Conservation (phyloP, 805 yeast species). For the Candida easanensis region DNA sequence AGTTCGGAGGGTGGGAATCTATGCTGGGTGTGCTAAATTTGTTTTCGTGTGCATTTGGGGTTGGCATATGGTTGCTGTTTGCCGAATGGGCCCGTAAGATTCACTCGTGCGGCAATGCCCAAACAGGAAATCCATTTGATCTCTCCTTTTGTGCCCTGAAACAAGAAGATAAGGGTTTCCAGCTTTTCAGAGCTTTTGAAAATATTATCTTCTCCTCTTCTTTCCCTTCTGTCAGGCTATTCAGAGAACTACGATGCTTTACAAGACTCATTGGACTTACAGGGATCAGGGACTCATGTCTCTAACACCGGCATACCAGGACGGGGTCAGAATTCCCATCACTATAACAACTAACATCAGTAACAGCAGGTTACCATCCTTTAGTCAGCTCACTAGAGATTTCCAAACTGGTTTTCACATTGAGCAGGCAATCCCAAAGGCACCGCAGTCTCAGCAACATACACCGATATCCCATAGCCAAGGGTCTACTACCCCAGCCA, state of each 20-base stretch:
- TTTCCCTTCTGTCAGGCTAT: no score
- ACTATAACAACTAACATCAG: constrained; percentile 14
- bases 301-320: background rate
- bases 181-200: background rate
- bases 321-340: background rate
- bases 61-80: background rate
- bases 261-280: no score
- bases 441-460: constrained; percentile 1
- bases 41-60: background rate
- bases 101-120: background rate
- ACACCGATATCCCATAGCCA: background rate
- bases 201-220: no score
- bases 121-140: constrained; percentile 12
- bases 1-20: background rate
- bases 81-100: background rate
- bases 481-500: no score
- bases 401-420: constrained; percentile 8
- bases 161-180: background rate
- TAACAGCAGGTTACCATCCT: constrained; percentile 27
- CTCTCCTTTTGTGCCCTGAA: background rate
- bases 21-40: background rate
- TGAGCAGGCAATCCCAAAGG: constrained; percentile 6
- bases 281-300: no score
- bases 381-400: constrained; percentile 22
- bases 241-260: no score